Conservation (phyloP, 768 basidiomycete species). For the Pisolithus orientalis region DNA sequence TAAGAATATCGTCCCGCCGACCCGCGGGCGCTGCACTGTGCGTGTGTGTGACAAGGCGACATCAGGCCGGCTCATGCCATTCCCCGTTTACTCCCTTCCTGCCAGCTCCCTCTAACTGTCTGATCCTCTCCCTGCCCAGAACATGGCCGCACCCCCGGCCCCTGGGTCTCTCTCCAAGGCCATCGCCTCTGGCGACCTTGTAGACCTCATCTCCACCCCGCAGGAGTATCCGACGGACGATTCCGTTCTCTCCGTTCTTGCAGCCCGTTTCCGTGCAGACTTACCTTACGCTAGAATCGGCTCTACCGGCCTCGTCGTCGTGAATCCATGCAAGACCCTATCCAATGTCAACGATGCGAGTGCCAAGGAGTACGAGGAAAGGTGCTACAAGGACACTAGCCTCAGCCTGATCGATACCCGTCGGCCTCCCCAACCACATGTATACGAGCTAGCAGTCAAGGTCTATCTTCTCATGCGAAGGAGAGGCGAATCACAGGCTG, state of each 20-base stretch:
- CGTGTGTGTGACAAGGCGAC: background rate
- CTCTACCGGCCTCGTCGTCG: slow-evolving; percentile 43
- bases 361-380: slow-evolving; percentile 52
- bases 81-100: slow-evolving; percentile 1
- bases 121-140: slow-evolving; percentile 4
- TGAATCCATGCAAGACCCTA: slow-evolving; percentile 57
- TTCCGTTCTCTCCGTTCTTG: slow-evolving; percentile 46
- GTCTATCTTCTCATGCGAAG: slow-evolving; percentile 56
- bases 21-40: background rate
- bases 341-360: slow-evolving; percentile 51
- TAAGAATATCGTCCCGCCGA: slow-evolving; percentile 11
- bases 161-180: slow-evolving; percentile 28
- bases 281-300: slow-evolving; percentile 48
- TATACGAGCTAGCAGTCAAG: slow-evolving; percentile 57
- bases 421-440: slow-evolving; percentile 46
- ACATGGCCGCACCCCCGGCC: slow-evolving; percentile 37
- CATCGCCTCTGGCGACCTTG: slow-evolving; percentile 41
- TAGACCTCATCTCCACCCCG: slow-evolving; percentile 36
- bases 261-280: slow-evolving; percentile 53
- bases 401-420: slow-evolving; percentile 32
- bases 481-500: slow-evolving; percentile 45
- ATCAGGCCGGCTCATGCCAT: slow-evolving; percentile 1
- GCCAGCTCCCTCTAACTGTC: slow-evolving; percentile 4
- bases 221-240: slow-evolving; percentile 48
- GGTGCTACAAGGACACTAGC: slow-evolving; percentile 47